These are phyloP conservation scores for Ogataea glucozyma DNA, from an alignment of 805 yeast species.

Conservation along the genomic window DNA sequence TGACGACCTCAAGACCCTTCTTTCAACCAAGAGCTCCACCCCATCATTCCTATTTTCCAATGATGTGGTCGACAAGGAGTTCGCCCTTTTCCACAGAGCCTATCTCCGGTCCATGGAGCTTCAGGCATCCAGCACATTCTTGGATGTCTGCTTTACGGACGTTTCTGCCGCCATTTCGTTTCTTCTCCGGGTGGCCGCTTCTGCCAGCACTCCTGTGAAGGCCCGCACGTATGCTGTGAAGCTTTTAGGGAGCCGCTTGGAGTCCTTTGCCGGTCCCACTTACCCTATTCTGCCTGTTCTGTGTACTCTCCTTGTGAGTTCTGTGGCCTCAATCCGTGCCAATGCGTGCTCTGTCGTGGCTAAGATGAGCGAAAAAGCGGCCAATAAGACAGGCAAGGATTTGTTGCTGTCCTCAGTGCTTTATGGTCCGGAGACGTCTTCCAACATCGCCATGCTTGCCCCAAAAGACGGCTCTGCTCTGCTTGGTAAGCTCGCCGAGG, in stretches of 20 bases:
- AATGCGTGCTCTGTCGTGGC: conserved; percentile 41
- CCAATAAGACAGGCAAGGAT: conserved; percentile 18
- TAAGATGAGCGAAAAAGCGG: conserved; percentile 37
- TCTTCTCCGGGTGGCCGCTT: conserved; percentile 53
- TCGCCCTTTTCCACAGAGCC: conserved; percentile 41
- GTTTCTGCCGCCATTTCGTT: conserved; percentile 51
- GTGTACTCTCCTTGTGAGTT: conserved; percentile 53
- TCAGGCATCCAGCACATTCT: conserved; percentile 19
- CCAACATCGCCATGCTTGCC: conserved; percentile 54
- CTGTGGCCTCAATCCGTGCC: conserved; percentile 50
- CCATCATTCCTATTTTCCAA: conserved; percentile 39
- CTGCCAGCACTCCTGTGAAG: conserved; percentile 59
- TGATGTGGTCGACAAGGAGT: conserved; percentile 39
- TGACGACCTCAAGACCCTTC: not conserved
- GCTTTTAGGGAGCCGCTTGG: conserved; percentile 39
- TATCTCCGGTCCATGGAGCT: conserved; percentile 45
- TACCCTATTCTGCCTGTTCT: conserved; percentile 62
- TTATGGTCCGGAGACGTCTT: conserved; percentile 51
- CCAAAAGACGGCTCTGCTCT: conserved; percentile 63
- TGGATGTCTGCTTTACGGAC: conserved; percentile 22
- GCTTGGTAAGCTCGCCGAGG: conserved; percentile 39
- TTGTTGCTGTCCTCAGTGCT: conserved; percentile 55
- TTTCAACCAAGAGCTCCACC: conserved; percentile 9
- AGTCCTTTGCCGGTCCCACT: conserved; percentile 39
- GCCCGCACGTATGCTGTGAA: conserved; percentile 53